These are phyloP conservation scores for Wickerhamomyces chaumierensis DNA, from an alignment of 805 yeast genomes.

Conservation along the genomic window DNA sequence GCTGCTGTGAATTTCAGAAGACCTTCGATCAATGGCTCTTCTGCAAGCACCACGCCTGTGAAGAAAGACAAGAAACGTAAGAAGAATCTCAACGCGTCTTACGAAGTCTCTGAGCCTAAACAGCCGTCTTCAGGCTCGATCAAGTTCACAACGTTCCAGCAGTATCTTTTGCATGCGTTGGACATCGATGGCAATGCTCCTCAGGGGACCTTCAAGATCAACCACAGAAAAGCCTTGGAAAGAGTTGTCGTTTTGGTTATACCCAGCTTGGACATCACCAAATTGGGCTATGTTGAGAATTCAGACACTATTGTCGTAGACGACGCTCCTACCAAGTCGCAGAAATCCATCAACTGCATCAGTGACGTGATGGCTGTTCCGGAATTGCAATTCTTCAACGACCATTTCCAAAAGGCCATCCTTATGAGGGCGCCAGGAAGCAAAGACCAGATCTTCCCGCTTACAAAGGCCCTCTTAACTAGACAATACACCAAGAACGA, in stretches of 20 bases:
- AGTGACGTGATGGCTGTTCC: not conserved
- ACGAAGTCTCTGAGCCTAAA: constrained; percentile 24
- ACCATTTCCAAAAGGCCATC: constrained; percentile 30
- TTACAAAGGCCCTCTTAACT: constrained; percentile 41
- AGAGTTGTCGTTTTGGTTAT: constrained; percentile 47
- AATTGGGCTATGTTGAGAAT: constrained; percentile 26
- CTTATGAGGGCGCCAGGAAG: constrained; percentile 61
- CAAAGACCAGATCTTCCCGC: constrained; percentile 40
- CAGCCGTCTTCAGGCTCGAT: not conserved
- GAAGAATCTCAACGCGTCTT: constrained; percentile 15
- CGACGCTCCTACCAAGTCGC: not conserved
- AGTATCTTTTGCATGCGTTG: constrained; percentile 18
- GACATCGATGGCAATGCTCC: constrained; percentile 26
- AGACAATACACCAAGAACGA: constrained; percentile 50
- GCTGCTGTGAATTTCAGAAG: constrained; percentile 2
- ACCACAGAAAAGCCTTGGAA: constrained; percentile 34
- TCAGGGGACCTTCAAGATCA: constrained; percentile 32
- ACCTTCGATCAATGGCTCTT: constrained; percentile 1
- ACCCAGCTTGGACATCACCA: constrained; percentile 48
- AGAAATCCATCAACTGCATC: constrained; percentile 1
- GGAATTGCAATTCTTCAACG: constrained; percentile 19
- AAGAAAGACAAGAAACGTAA: constrained; percentile 23
- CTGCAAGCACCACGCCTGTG: constrained; percentile 3
- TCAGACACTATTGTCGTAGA: not conserved
- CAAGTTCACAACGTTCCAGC: constrained; percentile 12